Evolutionary conservation across 371 early-diverging fungal species (phyloP), one percentile per base, ranked within the genome.

Genomic region (Mortierella sp.): DNA sequence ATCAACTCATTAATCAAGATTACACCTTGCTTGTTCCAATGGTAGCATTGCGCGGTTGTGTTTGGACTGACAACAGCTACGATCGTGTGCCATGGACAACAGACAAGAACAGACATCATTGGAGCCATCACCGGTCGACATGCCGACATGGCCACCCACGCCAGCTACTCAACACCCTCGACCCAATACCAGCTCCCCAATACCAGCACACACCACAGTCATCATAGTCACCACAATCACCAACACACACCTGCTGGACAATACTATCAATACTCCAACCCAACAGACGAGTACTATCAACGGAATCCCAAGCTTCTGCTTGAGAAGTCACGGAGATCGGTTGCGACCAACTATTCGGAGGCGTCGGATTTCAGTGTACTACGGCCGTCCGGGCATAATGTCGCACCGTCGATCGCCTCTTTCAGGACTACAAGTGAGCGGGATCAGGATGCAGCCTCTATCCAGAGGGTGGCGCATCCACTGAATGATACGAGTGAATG

Each of bases 111-210:
- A 11, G 84, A 84, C 38, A 80, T 84, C 71, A 84, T 84, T 68
- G 78, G 75, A 12, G 84, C 84, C 44, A 77, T 84, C 44, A 84
- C 80, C 3, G 84, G 84, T n/a, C 71, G 84, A 49, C 84, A 84
- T 60, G 70, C 80, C 1, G 84, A 84, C 38, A 80, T 77, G 63
- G 68, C 43, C 10, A 55, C 73, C 5, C 78, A 82, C 5, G 32
- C 78, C 71, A 76, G 55, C 63, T 51, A 72, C 10, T 75, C 78
- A 1, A 83, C 78, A n/a, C 76, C 75, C 11, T 76, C 83, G 3
- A 68, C 72, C 11, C 84, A 80, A 43, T 79, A 84, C 70, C 80
- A 75, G 12, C 58, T 56, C 29, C 63, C 76, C n/a, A 2, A 46
- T 29, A 65, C 49, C 41, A 65, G 32, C 49, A 18, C 55, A 3